These are phyloP conservation scores for Pontederia crassipes DNA, from an alignment of 176 grass and related monocot species.

Conservation along the genomic window DNA sequence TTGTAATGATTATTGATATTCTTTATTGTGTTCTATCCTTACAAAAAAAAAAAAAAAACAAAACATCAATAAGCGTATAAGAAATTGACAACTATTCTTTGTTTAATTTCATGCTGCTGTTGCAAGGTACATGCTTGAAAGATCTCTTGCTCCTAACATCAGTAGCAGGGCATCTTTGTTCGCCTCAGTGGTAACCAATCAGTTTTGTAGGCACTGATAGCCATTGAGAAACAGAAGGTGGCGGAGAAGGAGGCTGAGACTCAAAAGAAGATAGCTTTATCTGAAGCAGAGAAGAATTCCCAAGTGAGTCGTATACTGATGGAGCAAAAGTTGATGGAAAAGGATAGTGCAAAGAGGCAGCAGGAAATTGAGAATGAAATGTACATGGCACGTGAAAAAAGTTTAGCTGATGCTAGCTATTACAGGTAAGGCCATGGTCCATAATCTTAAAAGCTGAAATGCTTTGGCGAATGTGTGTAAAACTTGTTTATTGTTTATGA, in stretches of 20 bases:
- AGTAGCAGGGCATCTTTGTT: neutral
- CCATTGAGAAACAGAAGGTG: conserved; percentile 92
- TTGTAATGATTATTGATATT: no score
- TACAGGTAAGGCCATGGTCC: conserved; percentile 47
- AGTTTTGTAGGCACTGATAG: conserved; percentile 55
- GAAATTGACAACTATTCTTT: no score
- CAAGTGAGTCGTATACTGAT: conserved; percentile 95
- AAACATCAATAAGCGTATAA: no score
- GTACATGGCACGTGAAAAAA: conserved; percentile 74
- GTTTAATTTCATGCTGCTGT: no score
- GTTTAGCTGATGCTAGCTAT: conserved; percentile 65
- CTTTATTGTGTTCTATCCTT: no score
- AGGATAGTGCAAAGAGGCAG: conserved; percentile 77
- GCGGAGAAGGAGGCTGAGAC: conserved; percentile 97
- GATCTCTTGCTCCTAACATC: neutral
- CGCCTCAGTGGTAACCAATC: conserved; percentile 1
- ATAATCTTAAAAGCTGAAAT: neutral
- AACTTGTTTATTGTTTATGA: conserved; percentile 20
- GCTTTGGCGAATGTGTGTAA: neutral
- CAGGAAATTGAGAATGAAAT: conserved; percentile 95
- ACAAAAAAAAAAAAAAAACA: no score
- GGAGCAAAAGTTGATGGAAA: conserved; percentile 94
- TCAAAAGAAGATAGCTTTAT: conserved; percentile 90
- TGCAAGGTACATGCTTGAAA: no score
- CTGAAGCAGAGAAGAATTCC: conserved; percentile 95